Evolutionary conservation across 805 yeast genomes (phyloP).

Genomic region (Hanseniaspora mollemarum): DNA sequence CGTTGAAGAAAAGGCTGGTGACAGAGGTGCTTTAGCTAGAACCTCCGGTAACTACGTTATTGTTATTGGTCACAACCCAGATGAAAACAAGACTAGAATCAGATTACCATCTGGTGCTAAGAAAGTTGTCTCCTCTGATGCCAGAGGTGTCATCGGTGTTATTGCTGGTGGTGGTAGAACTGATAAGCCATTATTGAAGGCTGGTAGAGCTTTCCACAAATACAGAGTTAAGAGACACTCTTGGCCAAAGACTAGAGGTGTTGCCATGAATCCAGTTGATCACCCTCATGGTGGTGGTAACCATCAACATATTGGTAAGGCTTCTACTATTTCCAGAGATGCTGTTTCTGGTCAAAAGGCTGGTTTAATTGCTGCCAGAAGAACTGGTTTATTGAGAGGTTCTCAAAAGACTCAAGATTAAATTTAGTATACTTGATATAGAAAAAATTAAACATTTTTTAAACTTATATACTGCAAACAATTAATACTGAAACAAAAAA

Average conservation of each 20-base stretch:
- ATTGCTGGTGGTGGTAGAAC: constrained; percentile 99
- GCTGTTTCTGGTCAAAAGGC: constrained; percentile 99
- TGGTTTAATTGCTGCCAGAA: constrained; percentile 99
- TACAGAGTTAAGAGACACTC: constrained; percentile 99
- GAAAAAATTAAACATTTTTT: constrained; percentile 24
- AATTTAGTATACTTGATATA: constrained; percentile 25
- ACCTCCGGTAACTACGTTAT: constrained; percentile 99
- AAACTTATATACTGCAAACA: constrained; percentile 16
- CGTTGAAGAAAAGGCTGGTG: constrained; percentile 98
- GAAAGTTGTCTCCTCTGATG: constrained; percentile 88
- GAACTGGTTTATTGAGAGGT: constrained; percentile 99
- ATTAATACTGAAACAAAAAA: constrained; percentile 17
- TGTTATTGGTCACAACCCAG: constrained; percentile 98
- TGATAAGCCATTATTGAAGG: constrained; percentile 98
- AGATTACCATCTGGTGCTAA: constrained; percentile 99
- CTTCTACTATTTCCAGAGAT: constrained; percentile 97
- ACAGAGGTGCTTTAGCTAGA: constrained; percentile 99
- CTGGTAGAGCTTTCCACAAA: constrained; percentile 99
- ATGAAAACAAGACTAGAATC: constrained; percentile 97
- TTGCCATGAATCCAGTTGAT: constrained; percentile 99
- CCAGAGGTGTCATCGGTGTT: constrained; percentile 99
- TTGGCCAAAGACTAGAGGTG: constrained; percentile 99
- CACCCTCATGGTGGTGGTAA: constrained; percentile 99
- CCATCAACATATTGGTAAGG: constrained; percentile 99
- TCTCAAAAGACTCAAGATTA: constrained; percentile 85